These are phyloP conservation scores for Candida gigantensis DNA, from an alignment of 1,139 yeast species.

Conservation along the genomic window DNA sequence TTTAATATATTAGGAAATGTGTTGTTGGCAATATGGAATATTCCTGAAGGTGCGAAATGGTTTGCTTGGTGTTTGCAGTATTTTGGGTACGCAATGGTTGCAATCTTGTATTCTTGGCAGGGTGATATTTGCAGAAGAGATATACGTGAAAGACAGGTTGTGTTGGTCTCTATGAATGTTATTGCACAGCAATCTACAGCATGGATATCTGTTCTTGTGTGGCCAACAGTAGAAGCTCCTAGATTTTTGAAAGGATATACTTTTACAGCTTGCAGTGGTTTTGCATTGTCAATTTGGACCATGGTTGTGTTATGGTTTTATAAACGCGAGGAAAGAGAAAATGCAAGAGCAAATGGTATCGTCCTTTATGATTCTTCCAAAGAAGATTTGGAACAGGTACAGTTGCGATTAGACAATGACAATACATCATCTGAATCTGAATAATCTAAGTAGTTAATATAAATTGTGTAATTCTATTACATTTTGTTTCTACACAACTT, in stretches of 20 bases:
- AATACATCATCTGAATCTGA: too few species aligned
- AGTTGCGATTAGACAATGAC: neutral
- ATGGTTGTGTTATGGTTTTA: constrained; percentile 55
- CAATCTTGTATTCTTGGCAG: constrained; percentile 49
- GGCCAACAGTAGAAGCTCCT: constrained; percentile 47
- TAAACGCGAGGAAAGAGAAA: constrained; percentile 55
- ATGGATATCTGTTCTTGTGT: constrained; percentile 48
- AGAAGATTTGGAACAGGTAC: constrained; percentile 7
- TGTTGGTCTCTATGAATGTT: constrained; percentile 45
- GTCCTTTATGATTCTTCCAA: constrained; percentile 42
- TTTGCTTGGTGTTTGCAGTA: constrained; percentile 49
- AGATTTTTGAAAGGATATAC: constrained; percentile 41
- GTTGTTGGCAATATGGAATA: constrained; percentile 48
- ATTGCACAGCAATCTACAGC: constrained; percentile 47
- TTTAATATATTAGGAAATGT: constrained; percentile 42
- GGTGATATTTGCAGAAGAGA: constrained; percentile 48
- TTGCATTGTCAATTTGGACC: constrained; percentile 54
- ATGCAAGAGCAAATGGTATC: constrained; percentile 56
- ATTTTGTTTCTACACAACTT: too few species aligned
- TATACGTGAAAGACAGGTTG: constrained; percentile 44
- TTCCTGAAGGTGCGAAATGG: constrained; percentile 49
- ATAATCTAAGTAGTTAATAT: too few species aligned
- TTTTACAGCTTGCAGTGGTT: constrained; percentile 55
- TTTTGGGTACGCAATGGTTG: constrained; percentile 54
- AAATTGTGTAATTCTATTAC: too few species aligned